Base-by-base conservation (phyloP, 1,139 yeast genomes). In the Yarrowia galli region DNA sequence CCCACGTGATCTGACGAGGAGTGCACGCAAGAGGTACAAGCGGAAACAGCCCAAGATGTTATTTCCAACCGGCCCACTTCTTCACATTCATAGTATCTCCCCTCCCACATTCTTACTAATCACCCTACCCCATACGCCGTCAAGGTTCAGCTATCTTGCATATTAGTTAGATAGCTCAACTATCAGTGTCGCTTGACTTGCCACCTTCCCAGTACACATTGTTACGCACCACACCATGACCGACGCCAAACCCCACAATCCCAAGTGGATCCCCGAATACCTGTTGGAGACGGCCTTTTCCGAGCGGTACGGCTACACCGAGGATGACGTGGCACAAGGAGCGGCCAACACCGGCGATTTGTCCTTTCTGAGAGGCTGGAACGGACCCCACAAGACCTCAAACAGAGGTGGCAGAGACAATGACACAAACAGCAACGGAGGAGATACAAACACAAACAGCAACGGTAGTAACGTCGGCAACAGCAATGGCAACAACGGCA, bases 231-330 rank as follows among this genome's bases (percentile, higher is more conserved):
- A 35, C 43, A 38, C 13, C 64, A 58, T 58, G 64, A 42, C 64
- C 12, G 60, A 43, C 43, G 46, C 56, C 40, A 68, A 67, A 53
- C 61, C 58, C n/a, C 60, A 67, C 42, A 54, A 60, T 40, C 61
- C 61, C 64, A 58, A 61, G 25, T 68, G 72, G 69, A 69, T 73
- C 25, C 76, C 76, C 20, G 43, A 69, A 2, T 74, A 74, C 65
- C 69, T 74, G 42, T 61, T 68, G 23, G 67, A 56, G 18, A 74
- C 76, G n/a, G 74, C 74, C n/a, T 74, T 73, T 64, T 75, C 76
- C 35, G 76, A 74, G 65, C 72, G 75, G 28, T 71, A 65, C 23
- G 64, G 63, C 0, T 69, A 64, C 49, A 42, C 67, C n/a, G 69
- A 65, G 13, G 65, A 64, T 16, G 68, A 68, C n/a, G 43, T 60